A percentile compares a stretch with the other conserved stretches of the same genome.
These are phyloP conservation scores for Candida xiaguanensis DNA, from an alignment of 805 yeast species.

Conservation along the genomic window DNA sequence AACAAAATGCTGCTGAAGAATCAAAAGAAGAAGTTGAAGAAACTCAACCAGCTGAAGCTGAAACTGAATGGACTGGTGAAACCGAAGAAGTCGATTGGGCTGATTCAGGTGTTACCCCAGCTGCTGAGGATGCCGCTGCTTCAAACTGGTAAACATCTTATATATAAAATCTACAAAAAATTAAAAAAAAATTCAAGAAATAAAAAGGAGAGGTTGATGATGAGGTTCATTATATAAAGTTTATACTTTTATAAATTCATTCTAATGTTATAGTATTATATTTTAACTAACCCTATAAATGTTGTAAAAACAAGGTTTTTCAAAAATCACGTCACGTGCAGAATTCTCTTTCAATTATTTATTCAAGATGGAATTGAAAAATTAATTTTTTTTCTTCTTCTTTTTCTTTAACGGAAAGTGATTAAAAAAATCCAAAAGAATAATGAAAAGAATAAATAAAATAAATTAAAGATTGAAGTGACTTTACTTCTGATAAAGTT, in stretches of 20 bases:
- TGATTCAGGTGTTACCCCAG: conserved; percentile 49
- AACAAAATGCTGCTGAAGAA: conserved; percentile 64
- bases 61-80: conserved; percentile 53
- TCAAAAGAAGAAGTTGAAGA: conserved; percentile 55
- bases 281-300: no score
- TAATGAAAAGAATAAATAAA: conserved; percentile 16
- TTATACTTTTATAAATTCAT: conserved; percentile 8
- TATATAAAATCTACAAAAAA: no score
- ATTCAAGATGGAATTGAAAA: background rate
- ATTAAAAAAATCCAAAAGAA: conserved; percentile 18
- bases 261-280: conserved; percentile 6
- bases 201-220: no score
- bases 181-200: no score
- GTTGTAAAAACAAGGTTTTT: no score
- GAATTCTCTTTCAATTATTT: background rate
- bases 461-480: conserved; percentile 5
- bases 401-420: conserved; percentile 20
- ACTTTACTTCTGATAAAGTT: conserved; percentile 3
- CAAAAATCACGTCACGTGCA: no score
- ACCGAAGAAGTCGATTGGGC: conserved; percentile 68
- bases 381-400: conserved; percentile 2
- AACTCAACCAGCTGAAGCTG: conserved; percentile 62
- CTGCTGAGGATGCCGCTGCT: conserved; percentile 76
- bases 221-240: no score
- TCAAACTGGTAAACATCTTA: conserved; percentile 41